A percentile compares a stretch with the other conserved stretches of the same genome.
These are phyloP conservation scores for Trichosanthes cucumerina DNA, from an alignment of 306 rosid genomes.

Conservation along the genomic window DNA sequence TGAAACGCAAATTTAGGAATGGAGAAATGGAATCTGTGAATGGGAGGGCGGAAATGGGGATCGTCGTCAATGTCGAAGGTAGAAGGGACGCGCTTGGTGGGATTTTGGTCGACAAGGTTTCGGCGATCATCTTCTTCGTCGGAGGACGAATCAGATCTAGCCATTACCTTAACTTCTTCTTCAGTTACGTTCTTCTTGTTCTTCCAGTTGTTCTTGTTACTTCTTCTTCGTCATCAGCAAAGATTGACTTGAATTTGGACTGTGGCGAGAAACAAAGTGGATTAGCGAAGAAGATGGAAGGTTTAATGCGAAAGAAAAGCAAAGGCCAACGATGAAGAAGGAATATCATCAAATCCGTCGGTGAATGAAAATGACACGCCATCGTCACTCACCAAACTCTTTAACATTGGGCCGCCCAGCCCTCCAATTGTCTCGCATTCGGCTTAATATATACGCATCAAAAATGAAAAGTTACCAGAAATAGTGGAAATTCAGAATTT, in stretches of 20 bases:
- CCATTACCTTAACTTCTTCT: constrained; percentile 19
- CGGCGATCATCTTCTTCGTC: constrained; percentile 83
- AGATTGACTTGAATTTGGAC: too few relatives aligned
- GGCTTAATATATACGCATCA: neutral
- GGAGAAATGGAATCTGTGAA: constrained; percentile 20
- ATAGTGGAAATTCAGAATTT: too few relatives aligned
- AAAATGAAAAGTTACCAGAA: too few relatives aligned
- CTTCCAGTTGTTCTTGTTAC: too few relatives aligned
- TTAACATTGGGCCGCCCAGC: neutral
- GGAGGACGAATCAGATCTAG: constrained; percentile 43
- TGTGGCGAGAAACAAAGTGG: neutral
- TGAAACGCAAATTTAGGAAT: constrained; percentile 22
- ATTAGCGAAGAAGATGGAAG: neutral
- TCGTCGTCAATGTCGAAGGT: constrained; percentile 46
- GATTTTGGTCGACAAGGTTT: constrained; percentile 53
- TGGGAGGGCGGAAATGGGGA: constrained; percentile 2
- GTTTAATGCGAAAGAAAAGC: neutral
- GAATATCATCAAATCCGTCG: neutral
- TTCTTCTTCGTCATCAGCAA: too few relatives aligned
- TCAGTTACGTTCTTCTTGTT: too few relatives aligned
- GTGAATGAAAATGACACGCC: neutral
- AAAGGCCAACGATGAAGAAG: neutral
- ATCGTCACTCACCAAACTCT: neutral
- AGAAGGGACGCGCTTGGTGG: constrained; percentile 29
- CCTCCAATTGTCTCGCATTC: neutral